A percentile compares a stretch with the other conserved stretches of the same genome.
These are phyloP conservation scores for Penicillium roqueforti DNA, from an alignment of 495 filamentous ascomycete species.

Conservation along the genomic window DNA sequence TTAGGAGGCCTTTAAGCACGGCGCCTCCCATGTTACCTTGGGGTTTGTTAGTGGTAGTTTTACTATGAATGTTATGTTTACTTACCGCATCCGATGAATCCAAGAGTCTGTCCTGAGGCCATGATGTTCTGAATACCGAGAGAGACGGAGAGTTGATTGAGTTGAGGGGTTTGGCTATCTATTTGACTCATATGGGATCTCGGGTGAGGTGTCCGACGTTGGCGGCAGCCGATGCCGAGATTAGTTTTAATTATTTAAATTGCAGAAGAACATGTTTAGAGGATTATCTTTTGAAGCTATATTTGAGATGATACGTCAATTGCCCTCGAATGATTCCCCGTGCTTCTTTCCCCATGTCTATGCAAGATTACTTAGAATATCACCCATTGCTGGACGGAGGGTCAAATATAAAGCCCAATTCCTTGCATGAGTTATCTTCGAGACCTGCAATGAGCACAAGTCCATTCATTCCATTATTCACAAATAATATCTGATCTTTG, in stretches of 20 bases:
- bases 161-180: neutral
- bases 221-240: neutral
- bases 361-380: no score
- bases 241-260: neutral
- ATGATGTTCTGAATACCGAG: neutral
- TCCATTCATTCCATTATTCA: no score
- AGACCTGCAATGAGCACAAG: no score
- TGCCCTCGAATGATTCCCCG: no score
- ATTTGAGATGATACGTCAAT: neutral
- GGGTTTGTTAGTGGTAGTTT: neutral
- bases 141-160: no score
- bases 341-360: no score
- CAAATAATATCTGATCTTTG: neutral
- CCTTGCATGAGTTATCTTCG: no score
- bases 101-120: slow-evolving; percentile 13
- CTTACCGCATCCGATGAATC: slow-evolving; percentile 32
- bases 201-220: slow-evolving; percentile 1
- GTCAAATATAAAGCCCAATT: no score
- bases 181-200: neutral
- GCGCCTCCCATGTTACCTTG: slow-evolving; percentile 41
- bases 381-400: no score
- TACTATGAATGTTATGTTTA: neutral
- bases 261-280: neutral
- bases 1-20: slow-evolving; percentile 33
- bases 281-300: neutral